Evolutionary conservation across 2,329 filamentous ascomycete genomes (phyloP).

Genomic region (Aspergillus sp.): DNA sequence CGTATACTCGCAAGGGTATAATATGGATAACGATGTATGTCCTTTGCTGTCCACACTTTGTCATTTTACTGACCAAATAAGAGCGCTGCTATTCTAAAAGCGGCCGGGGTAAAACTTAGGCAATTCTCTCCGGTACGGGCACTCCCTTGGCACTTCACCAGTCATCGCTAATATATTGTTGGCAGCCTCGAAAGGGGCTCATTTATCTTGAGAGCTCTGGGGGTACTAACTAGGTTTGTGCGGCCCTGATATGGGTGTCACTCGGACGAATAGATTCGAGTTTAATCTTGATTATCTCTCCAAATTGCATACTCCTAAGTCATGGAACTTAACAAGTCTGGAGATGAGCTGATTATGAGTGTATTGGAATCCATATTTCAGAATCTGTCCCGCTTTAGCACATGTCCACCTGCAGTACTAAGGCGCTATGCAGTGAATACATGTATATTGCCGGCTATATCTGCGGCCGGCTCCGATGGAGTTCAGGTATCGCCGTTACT

Average conservation of each 20-base stretch:
- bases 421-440: too few relatives aligned
- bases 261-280: neutral
- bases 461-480: too few relatives aligned
- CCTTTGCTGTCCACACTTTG: neutral
- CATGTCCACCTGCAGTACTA: too few relatives aligned
- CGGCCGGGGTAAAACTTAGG: constrained; percentile 80
- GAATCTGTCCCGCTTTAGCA: too few relatives aligned
- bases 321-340: neutral
- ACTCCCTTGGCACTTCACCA: neutral
- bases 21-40: constrained; percentile 76
- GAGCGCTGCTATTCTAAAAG: constrained; percentile 76
- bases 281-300: neutral
- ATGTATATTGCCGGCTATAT: too few relatives aligned
- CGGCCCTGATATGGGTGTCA: neutral
- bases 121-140: constrained; percentile 76
- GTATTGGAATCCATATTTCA: neutral
- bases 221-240: neutral
- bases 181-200: constrained; percentile 62
- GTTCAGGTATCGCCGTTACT: too few relatives aligned
- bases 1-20: constrained; percentile 90
- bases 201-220: constrained; percentile 59
- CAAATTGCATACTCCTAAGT: neutral
- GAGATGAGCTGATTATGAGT: neutral
- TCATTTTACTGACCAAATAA: constrained; percentile 30
- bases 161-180: neutral